Evolutionary conservation across 2,329 filamentous ascomycete genomes (phyloP).

Genomic region (Pyrenochaeta sp.): DNA sequence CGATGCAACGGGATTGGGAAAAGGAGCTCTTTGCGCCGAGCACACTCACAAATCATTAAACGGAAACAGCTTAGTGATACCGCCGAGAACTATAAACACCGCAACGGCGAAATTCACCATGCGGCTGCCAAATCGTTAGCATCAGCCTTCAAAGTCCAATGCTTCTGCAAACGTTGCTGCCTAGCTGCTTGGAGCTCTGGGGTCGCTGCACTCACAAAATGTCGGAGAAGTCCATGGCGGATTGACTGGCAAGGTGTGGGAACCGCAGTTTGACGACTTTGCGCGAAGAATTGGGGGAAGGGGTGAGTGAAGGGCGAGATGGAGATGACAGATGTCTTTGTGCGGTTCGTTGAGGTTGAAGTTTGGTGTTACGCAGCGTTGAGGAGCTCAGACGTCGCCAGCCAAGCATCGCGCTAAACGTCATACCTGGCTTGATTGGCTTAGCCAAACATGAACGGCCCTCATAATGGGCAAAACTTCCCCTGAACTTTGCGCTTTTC

Average conservation of each 20-base stretch:
- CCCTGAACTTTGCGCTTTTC: too few relatives aligned
- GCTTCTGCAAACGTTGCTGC: conserved; percentile 17
- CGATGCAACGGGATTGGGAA: neutral
- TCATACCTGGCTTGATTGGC: neutral
- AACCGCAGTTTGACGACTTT: conserved; percentile 43
- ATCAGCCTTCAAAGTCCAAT: conserved; percentile 7
- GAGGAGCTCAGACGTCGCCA: neutral
- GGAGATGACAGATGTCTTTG: conserved; percentile 11
- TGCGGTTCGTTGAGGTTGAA: neutral
- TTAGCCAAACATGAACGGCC: neutral
- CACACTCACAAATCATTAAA: conserved; percentile 52
- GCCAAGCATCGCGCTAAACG: neutral
- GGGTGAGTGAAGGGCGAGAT: conserved; percentile 10
- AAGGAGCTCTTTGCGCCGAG: conserved; percentile 28
- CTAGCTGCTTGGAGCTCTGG: conserved; percentile 26
- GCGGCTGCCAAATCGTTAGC: conserved; percentile 67
- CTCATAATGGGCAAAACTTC: too few relatives aligned
- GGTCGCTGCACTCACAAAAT: conserved; percentile 73
- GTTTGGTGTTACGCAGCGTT: conserved; percentile 16
- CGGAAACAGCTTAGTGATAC: conserved; percentile 75
- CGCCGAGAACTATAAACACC: conserved; percentile 86
- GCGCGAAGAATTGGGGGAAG: conserved; percentile 2
- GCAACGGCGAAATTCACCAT: conserved; percentile 92
- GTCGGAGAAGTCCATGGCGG: conserved; percentile 86
- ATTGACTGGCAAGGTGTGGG: conserved; percentile 39